A percentile compares a stretch with the other conserved stretches of the same genome.
These are phyloP conservation scores for Holtermannia corniformis DNA, from an alignment of 768 basidiomycete species.

Conservation along the genomic window DNA sequence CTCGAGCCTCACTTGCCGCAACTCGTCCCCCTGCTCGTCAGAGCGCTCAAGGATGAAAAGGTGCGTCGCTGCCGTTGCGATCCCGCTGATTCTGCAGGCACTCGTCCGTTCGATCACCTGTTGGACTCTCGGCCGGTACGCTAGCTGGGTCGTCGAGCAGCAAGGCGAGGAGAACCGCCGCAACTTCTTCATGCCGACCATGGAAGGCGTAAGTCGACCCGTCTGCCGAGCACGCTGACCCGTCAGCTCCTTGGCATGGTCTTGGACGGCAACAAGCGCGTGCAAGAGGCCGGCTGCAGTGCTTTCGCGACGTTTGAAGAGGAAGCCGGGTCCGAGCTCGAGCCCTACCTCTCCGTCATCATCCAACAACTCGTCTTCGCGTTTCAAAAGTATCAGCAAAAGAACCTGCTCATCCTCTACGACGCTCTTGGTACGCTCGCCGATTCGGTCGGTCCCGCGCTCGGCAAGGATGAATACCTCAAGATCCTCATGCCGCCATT, in stretches of 20 bases:
- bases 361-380: slow-evolving; percentile 89
- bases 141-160: slow-evolving; percentile 72
- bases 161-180: slow-evolving; percentile 75
- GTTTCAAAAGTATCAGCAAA: slow-evolving; percentile 97
- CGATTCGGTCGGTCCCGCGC: slow-evolving; percentile 81
- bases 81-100: slow-evolving; percentile 66
- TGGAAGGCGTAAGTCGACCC: slow-evolving; percentile 73
- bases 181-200: slow-evolving; percentile 86
- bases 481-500: slow-evolving; percentile 96
- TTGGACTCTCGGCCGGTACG: slow-evolving; percentile 98
- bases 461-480: slow-evolving; percentile 76
- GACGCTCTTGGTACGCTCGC: slow-evolving; percentile 98
- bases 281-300: slow-evolving; percentile 97
- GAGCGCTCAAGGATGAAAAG: slow-evolving; percentile 82
- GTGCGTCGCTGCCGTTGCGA: slow-evolving; percentile 43
- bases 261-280: slow-evolving; percentile 94
- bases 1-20: slow-evolving; percentile 92
- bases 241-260: slow-evolving; percentile 91
- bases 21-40: slow-evolving; percentile 84
- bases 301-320: slow-evolving; percentile 98
- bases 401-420: slow-evolving; percentile 96
- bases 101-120: slow-evolving; percentile 97
- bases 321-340: slow-evolving; percentile 81
- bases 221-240: not conserved
- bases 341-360: slow-evolving; percentile 89